Evolutionary conservation across 2,329 filamentous ascomycete genomes (phyloP).

Genomic region (Neonectria faginata): DNA sequence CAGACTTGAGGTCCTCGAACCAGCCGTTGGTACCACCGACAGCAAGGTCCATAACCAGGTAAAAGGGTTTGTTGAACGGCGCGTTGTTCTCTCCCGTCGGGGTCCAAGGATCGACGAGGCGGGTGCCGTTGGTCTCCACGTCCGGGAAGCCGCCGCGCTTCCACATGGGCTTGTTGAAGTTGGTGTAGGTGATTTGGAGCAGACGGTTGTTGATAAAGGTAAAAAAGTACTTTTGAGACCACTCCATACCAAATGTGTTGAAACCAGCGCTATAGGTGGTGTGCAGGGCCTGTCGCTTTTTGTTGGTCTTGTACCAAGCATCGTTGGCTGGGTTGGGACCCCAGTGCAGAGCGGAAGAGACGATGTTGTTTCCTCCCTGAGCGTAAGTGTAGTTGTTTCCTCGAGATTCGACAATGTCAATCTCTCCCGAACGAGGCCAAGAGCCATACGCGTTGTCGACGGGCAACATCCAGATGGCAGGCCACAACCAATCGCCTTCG

Average conservation of each 20-base stretch:
- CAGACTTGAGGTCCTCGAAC: slow-evolving; percentile 78
- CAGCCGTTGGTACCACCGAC: slow-evolving; percentile 85
- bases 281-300: slow-evolving; percentile 79
- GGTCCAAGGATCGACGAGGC: slow-evolving; percentile 72
- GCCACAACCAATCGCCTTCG: slow-evolving; percentile 87
- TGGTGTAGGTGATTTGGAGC: slow-evolving; percentile 83
- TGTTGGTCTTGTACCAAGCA: slow-evolving; percentile 86
- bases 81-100: slow-evolving; percentile 70
- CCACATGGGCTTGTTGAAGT: slow-evolving; percentile 77
- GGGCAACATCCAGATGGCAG: slow-evolving; percentile 92
- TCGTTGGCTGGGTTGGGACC: slow-evolving; percentile 79
- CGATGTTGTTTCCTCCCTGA: slow-evolving; percentile 84
- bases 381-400: slow-evolving; percentile 84
- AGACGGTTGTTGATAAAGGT: slow-evolving; percentile 86
- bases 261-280: slow-evolving; percentile 76
- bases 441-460: slow-evolving; percentile 76
- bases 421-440: slow-evolving; percentile 86
- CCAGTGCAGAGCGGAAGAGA: slow-evolving; percentile 85
- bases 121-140: slow-evolving; percentile 73
- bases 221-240: slow-evolving; percentile 89
- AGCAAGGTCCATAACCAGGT: slow-evolving; percentile 79
- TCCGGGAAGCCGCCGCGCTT: slow-evolving; percentile 75
- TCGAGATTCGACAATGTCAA: slow-evolving; percentile 83
- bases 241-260: slow-evolving; percentile 86
- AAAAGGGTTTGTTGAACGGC: slow-evolving; percentile 82